Evolutionary conservation across 2,329 filamentous ascomycete species (phyloP).

Genomic region (Trichoderma simmonsii): DNA sequence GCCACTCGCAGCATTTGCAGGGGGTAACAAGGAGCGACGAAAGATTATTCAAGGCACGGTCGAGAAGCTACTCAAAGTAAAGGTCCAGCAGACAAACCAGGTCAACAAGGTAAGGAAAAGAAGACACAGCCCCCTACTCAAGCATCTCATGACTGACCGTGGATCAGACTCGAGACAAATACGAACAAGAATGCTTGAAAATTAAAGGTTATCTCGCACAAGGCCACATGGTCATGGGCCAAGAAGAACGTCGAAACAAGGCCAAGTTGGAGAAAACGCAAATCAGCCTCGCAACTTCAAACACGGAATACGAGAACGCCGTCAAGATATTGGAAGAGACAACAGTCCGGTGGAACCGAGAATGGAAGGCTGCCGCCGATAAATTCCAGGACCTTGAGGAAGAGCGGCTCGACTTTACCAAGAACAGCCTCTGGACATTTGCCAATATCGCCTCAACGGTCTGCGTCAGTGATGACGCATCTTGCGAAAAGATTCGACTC

Average conservation of each 20-base stretch:
- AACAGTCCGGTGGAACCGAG: constrained; percentile 91
- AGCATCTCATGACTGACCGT: neutral
- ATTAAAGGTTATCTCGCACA: constrained; percentile 98
- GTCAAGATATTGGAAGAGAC: constrained; percentile 94
- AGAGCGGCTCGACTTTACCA: constrained; percentile 93
- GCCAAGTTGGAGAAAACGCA: constrained; percentile 98
- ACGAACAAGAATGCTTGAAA: constrained; percentile 95
- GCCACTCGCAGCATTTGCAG: constrained; percentile 84
- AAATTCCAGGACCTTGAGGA: constrained; percentile 99
- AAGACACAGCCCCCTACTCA: neutral
- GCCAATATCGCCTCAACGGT: constrained; percentile 96
- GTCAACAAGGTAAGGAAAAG: constrained; percentile 76
- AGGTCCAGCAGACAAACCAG: constrained; percentile 82
- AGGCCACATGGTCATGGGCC: constrained; percentile 99
- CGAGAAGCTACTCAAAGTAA: constrained; percentile 89
- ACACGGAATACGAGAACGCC: constrained; percentile 88
- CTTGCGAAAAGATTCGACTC: constrained; percentile 92
- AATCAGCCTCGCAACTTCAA: constrained; percentile 86
- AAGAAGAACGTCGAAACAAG: constrained; percentile 98
- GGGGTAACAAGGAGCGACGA: constrained; percentile 90
- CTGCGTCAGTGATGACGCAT: constrained; percentile 94
- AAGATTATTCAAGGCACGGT: constrained; percentile 95
- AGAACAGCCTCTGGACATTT: constrained; percentile 97
- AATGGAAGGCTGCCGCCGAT: constrained; percentile 97
- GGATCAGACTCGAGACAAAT: constrained; percentile 76